Evolutionary conservation across 164 flowering plant species (phyloP).

Genomic region (Brasenia schreberi): DNA sequence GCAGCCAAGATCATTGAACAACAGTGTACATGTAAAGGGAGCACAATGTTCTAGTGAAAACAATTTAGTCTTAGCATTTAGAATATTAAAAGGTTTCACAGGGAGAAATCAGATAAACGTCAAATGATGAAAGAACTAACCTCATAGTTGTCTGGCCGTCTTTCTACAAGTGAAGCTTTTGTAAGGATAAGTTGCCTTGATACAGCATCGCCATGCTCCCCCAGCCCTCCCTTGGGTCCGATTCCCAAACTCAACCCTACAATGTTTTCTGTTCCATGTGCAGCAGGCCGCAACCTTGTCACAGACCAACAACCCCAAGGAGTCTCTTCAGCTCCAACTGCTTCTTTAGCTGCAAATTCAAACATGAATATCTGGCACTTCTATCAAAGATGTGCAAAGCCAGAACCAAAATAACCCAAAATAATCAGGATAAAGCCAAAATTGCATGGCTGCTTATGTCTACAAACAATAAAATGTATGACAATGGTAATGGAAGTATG

Average conservation of each 20-base stretch:
- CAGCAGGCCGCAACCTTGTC: constrained; percentile 88
- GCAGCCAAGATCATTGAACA: too few relatives aligned
- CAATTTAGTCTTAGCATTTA: too few relatives aligned
- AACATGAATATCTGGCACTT: too few relatives aligned
- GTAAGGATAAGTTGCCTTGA: constrained; percentile 90
- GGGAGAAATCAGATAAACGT: too few relatives aligned
- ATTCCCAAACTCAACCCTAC: constrained; percentile 61
- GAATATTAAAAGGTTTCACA: too few relatives aligned
- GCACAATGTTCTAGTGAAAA: background rate
- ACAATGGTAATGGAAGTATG: too few relatives aligned
- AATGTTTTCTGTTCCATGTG: constrained; percentile 78
- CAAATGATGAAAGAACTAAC: constrained; percentile 14
- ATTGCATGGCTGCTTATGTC: too few relatives aligned
- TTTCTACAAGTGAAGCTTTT: constrained; percentile 80
- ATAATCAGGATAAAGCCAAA: too few relatives aligned
- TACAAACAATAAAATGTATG: too few relatives aligned
- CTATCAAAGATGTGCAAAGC: too few relatives aligned
- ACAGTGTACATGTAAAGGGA: background rate
- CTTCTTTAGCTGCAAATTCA: constrained; percentile 59
- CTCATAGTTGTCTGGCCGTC: constrained; percentile 94
- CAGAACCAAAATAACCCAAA: too few relatives aligned
- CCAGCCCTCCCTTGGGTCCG: constrained; percentile 97
- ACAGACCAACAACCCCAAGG: constrained; percentile 94
- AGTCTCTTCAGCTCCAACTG: constrained; percentile 91
- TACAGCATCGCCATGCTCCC: constrained; percentile 87